phyloP scores from a whole-genome alignment of 2,329 filamentous ascomycete genomes.

The Pezicula radicicola region DNA sequence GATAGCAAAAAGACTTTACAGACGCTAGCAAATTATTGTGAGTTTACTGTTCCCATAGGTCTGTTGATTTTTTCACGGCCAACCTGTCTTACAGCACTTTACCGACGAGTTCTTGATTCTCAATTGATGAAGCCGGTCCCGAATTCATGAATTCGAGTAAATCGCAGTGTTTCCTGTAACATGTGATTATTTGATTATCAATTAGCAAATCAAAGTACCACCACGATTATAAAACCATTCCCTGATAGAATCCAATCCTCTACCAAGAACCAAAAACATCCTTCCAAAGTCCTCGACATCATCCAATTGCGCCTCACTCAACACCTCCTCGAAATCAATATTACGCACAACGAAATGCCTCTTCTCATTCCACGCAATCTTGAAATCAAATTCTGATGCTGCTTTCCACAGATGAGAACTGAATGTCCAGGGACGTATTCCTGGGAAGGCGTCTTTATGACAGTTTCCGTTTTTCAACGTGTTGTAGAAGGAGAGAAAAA shows the following conservation, averaged over 20 bases:
- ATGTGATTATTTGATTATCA: too few species aligned
- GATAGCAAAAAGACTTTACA: too few species aligned
- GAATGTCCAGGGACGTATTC: neutral
- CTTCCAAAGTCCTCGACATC: neutral
- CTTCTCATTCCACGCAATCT: neutral
- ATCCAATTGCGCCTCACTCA: neutral
- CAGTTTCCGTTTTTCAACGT: neutral
- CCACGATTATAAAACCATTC: neutral
- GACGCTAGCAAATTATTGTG: too few species aligned
- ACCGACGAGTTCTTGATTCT: too few species aligned
- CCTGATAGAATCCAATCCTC: neutral
- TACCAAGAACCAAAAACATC: neutral
- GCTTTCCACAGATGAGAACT: neutral
- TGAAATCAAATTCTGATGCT: neutral
- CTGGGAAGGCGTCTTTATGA: neutral
- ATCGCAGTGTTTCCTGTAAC: too few species aligned
- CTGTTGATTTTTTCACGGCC: too few species aligned
- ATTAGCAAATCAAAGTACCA: too few species aligned
- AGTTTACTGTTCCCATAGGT: too few species aligned
- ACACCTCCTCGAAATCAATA: neutral
- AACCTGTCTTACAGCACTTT: too few species aligned
- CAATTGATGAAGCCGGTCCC: too few species aligned
- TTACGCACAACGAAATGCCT: neutral
- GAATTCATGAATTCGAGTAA: too few species aligned
- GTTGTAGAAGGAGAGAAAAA: slow-evolving; percentile 30